phyloP scores from a whole-genome alignment of 768 basidiomycete species.

The Mycena latifolia region DNA sequence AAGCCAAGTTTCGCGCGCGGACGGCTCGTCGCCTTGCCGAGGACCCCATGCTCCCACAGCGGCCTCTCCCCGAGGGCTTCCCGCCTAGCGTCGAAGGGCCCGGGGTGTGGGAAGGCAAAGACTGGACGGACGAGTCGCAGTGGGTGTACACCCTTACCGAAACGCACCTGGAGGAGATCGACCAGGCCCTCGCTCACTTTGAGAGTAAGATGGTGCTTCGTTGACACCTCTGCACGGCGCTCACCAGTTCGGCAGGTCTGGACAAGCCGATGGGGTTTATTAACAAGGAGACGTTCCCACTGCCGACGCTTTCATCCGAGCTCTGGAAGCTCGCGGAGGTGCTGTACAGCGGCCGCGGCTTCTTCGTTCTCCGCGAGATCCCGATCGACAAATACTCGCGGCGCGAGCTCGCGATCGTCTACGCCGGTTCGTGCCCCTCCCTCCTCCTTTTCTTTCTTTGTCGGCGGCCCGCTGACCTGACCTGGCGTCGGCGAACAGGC shows the following conservation, averaged over 20 bases:
- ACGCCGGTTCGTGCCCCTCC: slow-evolving; percentile 50
- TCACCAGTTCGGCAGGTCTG: slow-evolving; percentile 35
- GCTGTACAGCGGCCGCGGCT: slow-evolving; percentile 59
- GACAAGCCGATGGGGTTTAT: slow-evolving; percentile 51
- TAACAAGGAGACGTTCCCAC: slow-evolving; percentile 54
- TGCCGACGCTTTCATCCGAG: slow-evolving; percentile 52
- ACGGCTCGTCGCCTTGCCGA: slow-evolving; percentile 52
- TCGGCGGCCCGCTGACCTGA: slow-evolving; percentile 23
- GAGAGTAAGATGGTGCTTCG: slow-evolving; percentile 42
- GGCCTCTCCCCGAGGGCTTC: slow-evolving; percentile 52
- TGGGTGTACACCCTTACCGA: slow-evolving; percentile 56
- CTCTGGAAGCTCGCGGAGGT: slow-evolving; percentile 54
- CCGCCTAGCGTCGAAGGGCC: slow-evolving; percentile 51
- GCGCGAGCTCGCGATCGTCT: slow-evolving; percentile 55
- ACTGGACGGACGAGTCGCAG: slow-evolving; percentile 55
- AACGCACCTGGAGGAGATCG: slow-evolving; percentile 53
- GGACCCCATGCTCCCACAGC: slow-evolving; percentile 49
- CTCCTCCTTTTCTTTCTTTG: slow-evolving; percentile 33
- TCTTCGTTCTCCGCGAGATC: slow-evolving; percentile 62
- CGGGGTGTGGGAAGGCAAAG: slow-evolving; percentile 60
- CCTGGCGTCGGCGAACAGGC: slow-evolving; percentile 52
- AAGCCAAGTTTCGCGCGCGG: slow-evolving; percentile 52
- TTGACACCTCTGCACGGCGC: neutral
- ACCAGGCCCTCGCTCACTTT: slow-evolving; percentile 53
- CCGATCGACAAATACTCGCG: slow-evolving; percentile 57